Percentiles rank a stretch among this genome's conserved stretches.
Conservation (phyloP, 306 rosid species). For the Cyclanthera cordifolia region DNA sequence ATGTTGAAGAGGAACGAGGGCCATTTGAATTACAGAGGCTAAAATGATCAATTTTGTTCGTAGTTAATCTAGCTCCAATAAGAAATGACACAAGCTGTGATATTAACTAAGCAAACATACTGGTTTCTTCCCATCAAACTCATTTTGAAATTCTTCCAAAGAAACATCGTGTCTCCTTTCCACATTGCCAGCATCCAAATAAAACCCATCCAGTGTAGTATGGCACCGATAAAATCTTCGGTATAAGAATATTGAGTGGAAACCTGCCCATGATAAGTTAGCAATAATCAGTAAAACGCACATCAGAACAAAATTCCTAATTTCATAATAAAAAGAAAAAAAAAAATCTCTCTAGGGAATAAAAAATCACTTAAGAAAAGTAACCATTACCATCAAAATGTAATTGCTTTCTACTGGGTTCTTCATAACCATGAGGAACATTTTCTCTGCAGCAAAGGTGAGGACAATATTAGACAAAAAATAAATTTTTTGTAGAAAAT, state of each 20-base stretch:
- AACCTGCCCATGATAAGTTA: slow-evolving; percentile 44
- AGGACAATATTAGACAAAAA: neutral
- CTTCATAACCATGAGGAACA: slow-evolving; percentile 26
- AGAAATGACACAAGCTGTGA: neutral
- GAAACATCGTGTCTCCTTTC: slow-evolving; percentile 50
- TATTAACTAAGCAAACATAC: slow-evolving; percentile 24
- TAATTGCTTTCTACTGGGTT: slow-evolving; percentile 27
- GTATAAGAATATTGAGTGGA: slow-evolving; percentile 65
- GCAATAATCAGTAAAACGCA: neutral
- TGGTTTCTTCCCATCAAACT: slow-evolving; percentile 79
- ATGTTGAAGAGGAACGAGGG: neutral
- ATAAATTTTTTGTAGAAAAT: neutral
- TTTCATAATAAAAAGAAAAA: neutral
- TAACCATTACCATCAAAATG: slow-evolving; percentile 55
- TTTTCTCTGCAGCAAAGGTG: slow-evolving; percentile 44
- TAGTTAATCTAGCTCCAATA: neutral
- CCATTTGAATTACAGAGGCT: neutral
- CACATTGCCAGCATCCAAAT: slow-evolving; percentile 58
- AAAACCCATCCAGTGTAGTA: slow-evolving; percentile 58
- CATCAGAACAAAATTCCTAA: slow-evolving; percentile 3
- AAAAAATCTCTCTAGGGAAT: neutral
- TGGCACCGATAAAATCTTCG: slow-evolving; percentile 74
- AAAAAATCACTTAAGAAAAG: neutral
- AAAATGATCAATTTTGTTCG: neutral
- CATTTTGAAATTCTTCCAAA: slow-evolving; percentile 36